Conservation (phyloP, 495 filamentous ascomycete genomes). For the Jackrogersella minutella region DNA sequence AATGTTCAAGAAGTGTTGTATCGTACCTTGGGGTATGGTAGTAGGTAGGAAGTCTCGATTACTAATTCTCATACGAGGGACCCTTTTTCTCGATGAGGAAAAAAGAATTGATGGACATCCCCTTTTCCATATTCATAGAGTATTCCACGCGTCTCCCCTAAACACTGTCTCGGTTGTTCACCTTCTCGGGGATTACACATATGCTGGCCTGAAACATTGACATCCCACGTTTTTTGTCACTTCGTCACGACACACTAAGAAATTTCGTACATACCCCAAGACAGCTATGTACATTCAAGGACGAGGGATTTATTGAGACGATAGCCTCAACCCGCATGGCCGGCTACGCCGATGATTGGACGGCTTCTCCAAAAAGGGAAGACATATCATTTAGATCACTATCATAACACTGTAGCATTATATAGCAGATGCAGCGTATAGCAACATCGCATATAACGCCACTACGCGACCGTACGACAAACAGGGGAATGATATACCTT, state of each 20-base stretch:
- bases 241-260: slow-evolving; percentile 17
- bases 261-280: slow-evolving; percentile 13
- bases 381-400: slow-evolving; percentile 13
- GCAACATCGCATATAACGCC: slow-evolving; percentile 33
- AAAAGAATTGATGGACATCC: slow-evolving; percentile 1
- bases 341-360: slow-evolving; percentile 35
- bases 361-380: slow-evolving; percentile 1
- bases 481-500: slow-evolving; percentile 20
- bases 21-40: background rate
- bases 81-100: background rate
- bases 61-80: background rate
- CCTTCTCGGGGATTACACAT: slow-evolving; percentile 27
- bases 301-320: slow-evolving; percentile 40
- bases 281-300: slow-evolving; percentile 12
- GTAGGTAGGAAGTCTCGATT: background rate
- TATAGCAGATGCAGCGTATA: slow-evolving; percentile 14
- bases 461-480: slow-evolving; percentile 34
- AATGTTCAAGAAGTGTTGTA: too few species aligned
- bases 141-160: slow-evolving; percentile 1
- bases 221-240: slow-evolving; percentile 30
- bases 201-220: slow-evolving; percentile 30
- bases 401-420: slow-evolving; percentile 9
- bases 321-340: slow-evolving; percentile 39
- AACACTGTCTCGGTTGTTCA: background rate
- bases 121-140: background rate